phyloP scores from a whole-genome alignment of 768 basidiomycete genomes.

The Boletus rubescentipes region DNA sequence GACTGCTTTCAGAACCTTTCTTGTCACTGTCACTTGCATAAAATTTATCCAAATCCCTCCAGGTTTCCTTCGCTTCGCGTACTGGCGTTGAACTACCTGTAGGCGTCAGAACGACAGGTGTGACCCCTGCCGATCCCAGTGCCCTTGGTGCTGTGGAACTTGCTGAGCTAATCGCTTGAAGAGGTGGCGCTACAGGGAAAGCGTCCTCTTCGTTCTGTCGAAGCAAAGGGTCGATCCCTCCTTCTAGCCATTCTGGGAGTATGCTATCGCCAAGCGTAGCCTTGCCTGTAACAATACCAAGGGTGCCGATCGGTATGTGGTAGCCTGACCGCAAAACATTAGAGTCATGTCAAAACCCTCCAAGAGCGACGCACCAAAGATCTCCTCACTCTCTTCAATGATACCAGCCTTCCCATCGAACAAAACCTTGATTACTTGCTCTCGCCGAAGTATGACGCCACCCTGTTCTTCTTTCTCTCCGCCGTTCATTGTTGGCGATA shows the following conservation, averaged over 20 bases:
- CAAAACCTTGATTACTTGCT: constrained; percentile 78
- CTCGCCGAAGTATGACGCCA: constrained; percentile 76
- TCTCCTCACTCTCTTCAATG: constrained; percentile 37
- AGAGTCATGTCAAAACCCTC: neutral
- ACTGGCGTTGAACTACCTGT: constrained; percentile 45
- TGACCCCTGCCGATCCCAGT: constrained; percentile 30
- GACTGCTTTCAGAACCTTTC: constrained; percentile 33
- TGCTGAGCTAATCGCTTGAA: constrained; percentile 43
- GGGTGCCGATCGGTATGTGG: constrained; percentile 58
- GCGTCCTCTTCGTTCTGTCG: constrained; percentile 66
- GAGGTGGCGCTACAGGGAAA: constrained; percentile 27
- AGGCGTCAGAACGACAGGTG: constrained; percentile 61
- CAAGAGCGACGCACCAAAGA: constrained; percentile 29
- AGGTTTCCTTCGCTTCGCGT: constrained; percentile 46
- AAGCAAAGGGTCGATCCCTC: constrained; percentile 75
- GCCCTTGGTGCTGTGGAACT: constrained; percentile 26
- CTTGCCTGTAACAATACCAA: constrained; percentile 60
- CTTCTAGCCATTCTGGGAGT: constrained; percentile 87
- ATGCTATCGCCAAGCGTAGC: constrained; percentile 40
- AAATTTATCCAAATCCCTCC: constrained; percentile 70
- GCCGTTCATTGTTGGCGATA: constrained; percentile 38
- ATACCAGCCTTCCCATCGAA: constrained; percentile 70
- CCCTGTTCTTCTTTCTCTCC: constrained; percentile 48
- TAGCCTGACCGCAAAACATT: constrained; percentile 30
- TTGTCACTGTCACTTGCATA: constrained; percentile 50